These are phyloP conservation scores for Saprolegnia parasitica DNA, from an alignment of 352 stramenopile genomes.

Conservation along the genomic window DNA sequence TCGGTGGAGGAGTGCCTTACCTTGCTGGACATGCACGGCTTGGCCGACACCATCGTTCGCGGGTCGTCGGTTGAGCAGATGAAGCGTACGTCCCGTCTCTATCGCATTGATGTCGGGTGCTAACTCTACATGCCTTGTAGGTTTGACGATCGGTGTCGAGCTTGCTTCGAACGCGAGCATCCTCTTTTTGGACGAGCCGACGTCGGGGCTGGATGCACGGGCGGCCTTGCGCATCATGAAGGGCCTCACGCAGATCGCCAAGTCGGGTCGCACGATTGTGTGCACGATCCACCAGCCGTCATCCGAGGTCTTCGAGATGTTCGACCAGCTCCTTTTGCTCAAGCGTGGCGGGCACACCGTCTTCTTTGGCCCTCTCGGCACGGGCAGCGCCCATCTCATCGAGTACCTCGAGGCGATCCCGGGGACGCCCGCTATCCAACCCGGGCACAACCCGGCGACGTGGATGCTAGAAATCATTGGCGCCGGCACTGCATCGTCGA, in stretches of 20 bases:
- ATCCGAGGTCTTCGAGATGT: constrained; percentile 85
- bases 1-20: constrained; percentile 55
- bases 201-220: constrained; percentile 84
- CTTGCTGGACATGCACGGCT: constrained; percentile 49
- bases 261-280: constrained; percentile 68
- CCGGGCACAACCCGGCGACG: constrained; percentile 66
- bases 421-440: constrained; percentile 33
- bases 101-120: constrained; percentile 31
- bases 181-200: constrained; percentile 89
- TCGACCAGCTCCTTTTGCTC: constrained; percentile 86
- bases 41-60: constrained; percentile 57
- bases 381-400: constrained; percentile 42
- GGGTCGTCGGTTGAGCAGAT: constrained; percentile 53
- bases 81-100: constrained; percentile 40
- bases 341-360: constrained; percentile 58
- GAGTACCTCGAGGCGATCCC: constrained; percentile 42
- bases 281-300: constrained; percentile 93
- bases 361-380: constrained; percentile 49
- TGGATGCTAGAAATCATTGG: constrained; percentile 81
- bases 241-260: constrained; percentile 81
- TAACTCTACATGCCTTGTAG: constrained; percentile 51
- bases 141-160: constrained; percentile 84
- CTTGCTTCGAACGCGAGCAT: constrained; percentile 83
- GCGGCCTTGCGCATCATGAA: constrained; percentile 85
- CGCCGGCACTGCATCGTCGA: constrained; percentile 35